Evolutionary conservation across 345 rosid species (phyloP).

Genomic region (Dovyalis caffra): DNA sequence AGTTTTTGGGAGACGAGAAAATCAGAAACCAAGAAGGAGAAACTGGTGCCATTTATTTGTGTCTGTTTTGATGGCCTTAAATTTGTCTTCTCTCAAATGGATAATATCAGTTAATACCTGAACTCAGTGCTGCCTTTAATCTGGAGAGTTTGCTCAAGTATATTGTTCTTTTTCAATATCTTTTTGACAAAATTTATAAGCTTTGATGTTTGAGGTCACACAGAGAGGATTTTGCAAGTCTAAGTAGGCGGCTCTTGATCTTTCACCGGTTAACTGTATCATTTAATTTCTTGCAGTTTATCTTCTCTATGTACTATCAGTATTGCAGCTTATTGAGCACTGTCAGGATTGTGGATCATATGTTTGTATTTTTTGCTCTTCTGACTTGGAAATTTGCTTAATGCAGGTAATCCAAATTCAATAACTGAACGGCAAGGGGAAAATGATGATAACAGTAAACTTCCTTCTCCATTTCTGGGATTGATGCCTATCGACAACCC

Average conservation of each 20-base stretch:
- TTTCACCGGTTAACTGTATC: background rate
- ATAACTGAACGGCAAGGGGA: constrained; percentile 38
- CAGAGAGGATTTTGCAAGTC: background rate
- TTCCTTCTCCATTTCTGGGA: constrained; percentile 52
- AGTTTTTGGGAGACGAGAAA: background rate
- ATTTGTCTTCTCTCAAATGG: background rate
- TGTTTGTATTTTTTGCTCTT: background rate
- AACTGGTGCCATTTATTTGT: background rate
- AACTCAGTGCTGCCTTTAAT: background rate
- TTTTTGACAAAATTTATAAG: background rate
- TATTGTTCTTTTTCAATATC: background rate
- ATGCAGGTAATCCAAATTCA: constrained; percentile 50
- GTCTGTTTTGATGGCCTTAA: constrained; percentile 1
- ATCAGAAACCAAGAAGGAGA: background rate
- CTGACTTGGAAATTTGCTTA: constrained; percentile 13
- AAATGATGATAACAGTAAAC: constrained; percentile 31
- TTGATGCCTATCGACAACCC: constrained; percentile 52
- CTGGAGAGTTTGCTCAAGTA: background rate
- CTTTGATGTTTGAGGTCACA: background rate
- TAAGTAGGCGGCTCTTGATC: background rate
- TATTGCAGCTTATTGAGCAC: background rate
- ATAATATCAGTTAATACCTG: background rate
- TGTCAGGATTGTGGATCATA: background rate
- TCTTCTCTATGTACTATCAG: background rate
- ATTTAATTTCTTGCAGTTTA: background rate